Percentiles rank a stretch among this genome's conserved stretches.
Conservation (phyloP, 169 alveolate species). For the Toxoplasma gondii region DNA sequence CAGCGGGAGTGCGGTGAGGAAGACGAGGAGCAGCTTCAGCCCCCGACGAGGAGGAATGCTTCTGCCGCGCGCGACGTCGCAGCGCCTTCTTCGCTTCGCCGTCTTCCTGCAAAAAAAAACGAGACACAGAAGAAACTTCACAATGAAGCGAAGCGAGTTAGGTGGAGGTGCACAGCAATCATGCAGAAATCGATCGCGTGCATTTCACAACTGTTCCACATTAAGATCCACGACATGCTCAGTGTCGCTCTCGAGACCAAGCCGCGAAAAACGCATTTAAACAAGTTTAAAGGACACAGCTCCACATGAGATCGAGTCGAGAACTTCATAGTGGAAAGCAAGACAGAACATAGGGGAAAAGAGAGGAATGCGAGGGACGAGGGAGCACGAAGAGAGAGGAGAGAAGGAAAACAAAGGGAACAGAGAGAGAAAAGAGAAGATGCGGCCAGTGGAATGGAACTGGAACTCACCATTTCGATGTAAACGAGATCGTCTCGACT, state of each 20-base stretch:
- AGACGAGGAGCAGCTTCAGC: background rate
- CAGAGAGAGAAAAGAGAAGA: too few species aligned
- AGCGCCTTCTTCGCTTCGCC: constrained; percentile 53
- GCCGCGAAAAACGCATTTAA: too few species aligned
- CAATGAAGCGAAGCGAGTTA: background rate
- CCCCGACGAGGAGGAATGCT: background rate
- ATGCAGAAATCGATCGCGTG: background rate
- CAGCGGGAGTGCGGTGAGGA: background rate
- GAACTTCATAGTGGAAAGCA: too few species aligned
- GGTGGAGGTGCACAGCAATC: background rate
- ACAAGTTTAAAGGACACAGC: too few species aligned
- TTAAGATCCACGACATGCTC: background rate
- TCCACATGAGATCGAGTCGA: too few species aligned
- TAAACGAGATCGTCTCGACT: constrained; percentile 85
- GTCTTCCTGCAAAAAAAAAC: constrained; percentile 42
- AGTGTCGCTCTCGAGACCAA: too few species aligned
- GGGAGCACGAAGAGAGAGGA: too few species aligned
- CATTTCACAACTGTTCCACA: background rate
- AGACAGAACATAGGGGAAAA: too few species aligned
- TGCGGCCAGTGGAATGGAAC: too few species aligned
- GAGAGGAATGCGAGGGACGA: too few species aligned
- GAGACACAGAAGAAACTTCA: background rate
- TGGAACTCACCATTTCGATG: constrained; percentile 66
- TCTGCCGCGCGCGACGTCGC: constrained; percentile 44
- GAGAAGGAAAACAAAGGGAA: too few species aligned